A percentile compares a stretch with the other conserved stretches of the same genome.
Evolutionary conservation across 768 basidiomycete species (phyloP).

Genomic region (Lactifluus rugatus): DNA sequence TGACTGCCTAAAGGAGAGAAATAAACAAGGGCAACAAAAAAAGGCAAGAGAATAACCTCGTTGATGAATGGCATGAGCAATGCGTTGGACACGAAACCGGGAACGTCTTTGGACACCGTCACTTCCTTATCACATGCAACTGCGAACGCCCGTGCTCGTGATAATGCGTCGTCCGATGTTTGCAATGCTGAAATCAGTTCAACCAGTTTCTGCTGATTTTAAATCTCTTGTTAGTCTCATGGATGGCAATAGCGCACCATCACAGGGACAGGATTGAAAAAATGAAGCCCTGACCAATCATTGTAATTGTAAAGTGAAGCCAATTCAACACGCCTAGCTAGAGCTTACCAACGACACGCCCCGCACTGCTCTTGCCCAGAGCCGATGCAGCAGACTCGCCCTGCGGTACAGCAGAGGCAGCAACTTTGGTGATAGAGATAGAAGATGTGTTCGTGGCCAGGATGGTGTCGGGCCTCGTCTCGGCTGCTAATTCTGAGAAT

Average conservation of each 20-base stretch:
- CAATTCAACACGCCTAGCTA: background rate
- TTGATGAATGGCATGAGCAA: slow-evolving; percentile 97
- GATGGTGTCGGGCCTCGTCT: slow-evolving; percentile 64
- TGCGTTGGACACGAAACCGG: slow-evolving; percentile 92
- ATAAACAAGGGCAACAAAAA: background rate
- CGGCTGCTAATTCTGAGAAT: slow-evolving; percentile 59
- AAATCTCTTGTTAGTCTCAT: no score
- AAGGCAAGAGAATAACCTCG: slow-evolving; percentile 41
- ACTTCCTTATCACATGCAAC: slow-evolving; percentile 91
- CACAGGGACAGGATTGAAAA: slow-evolving; percentile 95
- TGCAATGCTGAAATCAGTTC: slow-evolving; percentile 91
- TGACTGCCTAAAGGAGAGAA: slow-evolving; percentile 56
- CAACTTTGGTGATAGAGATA: slow-evolving; percentile 91
- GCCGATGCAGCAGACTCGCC: slow-evolving; percentile 49
- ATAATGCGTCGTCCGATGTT: slow-evolving; percentile 69
- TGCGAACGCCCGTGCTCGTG: slow-evolving; percentile 72
- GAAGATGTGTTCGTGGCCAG: slow-evolving; percentile 91
- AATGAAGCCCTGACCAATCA: slow-evolving; percentile 58
- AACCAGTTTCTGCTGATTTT: slow-evolving; percentile 59
- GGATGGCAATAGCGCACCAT: slow-evolving; percentile 48
- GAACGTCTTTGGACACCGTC: slow-evolving; percentile 82
- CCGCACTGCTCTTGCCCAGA: slow-evolving; percentile 51
- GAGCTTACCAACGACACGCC: slow-evolving; percentile 69
- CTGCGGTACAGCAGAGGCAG: slow-evolving; percentile 60
- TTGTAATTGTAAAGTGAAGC: background rate